Evolutionary conservation across 73 alveolate species (phyloP), one percentile per base, ranked within the genome.

Genomic region (Urostyla sp.): DNA sequence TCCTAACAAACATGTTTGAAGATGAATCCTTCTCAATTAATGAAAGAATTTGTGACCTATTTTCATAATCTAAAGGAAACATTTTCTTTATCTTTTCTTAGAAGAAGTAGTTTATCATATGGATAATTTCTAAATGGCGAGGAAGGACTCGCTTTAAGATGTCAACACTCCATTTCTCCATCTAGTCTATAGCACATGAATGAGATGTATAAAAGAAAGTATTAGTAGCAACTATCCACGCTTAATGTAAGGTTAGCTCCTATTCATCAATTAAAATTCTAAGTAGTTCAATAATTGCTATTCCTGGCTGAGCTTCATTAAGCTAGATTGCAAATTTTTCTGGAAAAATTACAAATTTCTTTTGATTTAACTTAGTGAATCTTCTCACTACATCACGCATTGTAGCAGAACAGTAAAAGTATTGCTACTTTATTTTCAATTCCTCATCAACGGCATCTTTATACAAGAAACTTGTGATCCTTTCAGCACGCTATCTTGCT

Each of bases 391-490:
- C 53, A 28, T 76, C 79, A 18, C 75, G 38, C 6, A 76, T 57
- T 16, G 88, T 57, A 35, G 88, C 88, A 43, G 79, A 54, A 40
- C 82, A 45, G 84, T 59, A 61, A 45, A 76, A 76, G 60, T 76
- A 76, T 28, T 76, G 58, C 69, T 76, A 52, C 35, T 76, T 76
- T 0, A 76, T 46, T n/a, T 48, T 24, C 8, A 40, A 57, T 61
- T 61, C 84, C 54, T 76, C 27, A 97, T 43, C 27, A n/a, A 37
- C 69, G 20, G 50, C 55, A 34, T 97, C 94, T 38, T 99, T 98
- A 87, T 95, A 97, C 52, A 97, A 90, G 34, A 97, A 98, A 20
- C 98, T 90, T 21, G 99, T 94, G 31, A 97, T 89, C 44, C 90
- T 91, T 63, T 90, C 97, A 0, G 99, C 99, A 53, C 92, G 72